phyloP scores from a whole-genome alignment of 768 basidiomycete species.

The Leccinum longicurvipes region DNA sequence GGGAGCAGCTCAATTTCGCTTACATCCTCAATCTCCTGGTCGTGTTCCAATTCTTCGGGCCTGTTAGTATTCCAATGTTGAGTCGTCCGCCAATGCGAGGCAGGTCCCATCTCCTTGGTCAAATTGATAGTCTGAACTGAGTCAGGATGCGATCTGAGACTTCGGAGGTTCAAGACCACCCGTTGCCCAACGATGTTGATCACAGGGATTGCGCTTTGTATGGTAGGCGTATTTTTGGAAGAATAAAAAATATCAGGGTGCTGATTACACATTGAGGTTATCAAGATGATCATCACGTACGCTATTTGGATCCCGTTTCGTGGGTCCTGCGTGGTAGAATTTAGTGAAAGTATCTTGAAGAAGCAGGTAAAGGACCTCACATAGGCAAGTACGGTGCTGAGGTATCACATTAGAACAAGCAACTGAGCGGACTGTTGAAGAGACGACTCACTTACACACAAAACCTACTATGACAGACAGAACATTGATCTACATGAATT shows the following conservation, averaged over 20 bases:
- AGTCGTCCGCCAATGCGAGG: not conserved
- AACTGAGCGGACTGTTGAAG: not conserved
- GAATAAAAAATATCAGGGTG: not conserved
- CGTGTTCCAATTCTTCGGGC: not conserved
- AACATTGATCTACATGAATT: not conserved
- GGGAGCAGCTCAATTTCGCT: not conserved
- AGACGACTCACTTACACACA: conserved; percentile 5
- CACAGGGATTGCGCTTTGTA: conserved; percentile 1
- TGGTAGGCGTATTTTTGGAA: not conserved
- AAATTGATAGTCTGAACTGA: not conserved
- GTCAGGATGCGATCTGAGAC: not conserved
- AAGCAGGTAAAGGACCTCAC: not conserved
- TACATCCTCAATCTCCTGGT: not conserved
- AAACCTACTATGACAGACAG: not conserved
- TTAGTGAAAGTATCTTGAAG: not conserved
- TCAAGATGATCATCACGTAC: not conserved
- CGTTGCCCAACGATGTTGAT: conserved; percentile 16
- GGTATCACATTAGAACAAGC: not conserved
- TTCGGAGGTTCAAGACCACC: conserved; percentile 15
- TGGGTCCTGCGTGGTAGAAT: conserved; percentile 1
- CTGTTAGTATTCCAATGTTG: not conserved
- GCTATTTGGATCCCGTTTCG: not conserved
- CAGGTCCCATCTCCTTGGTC: not conserved
- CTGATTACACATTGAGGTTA: not conserved
- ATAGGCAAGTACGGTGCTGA: not conserved